Base-by-base conservation (phyloP, 2,329 filamentous ascomycete species). In the Epichloe uncinata region DNA sequence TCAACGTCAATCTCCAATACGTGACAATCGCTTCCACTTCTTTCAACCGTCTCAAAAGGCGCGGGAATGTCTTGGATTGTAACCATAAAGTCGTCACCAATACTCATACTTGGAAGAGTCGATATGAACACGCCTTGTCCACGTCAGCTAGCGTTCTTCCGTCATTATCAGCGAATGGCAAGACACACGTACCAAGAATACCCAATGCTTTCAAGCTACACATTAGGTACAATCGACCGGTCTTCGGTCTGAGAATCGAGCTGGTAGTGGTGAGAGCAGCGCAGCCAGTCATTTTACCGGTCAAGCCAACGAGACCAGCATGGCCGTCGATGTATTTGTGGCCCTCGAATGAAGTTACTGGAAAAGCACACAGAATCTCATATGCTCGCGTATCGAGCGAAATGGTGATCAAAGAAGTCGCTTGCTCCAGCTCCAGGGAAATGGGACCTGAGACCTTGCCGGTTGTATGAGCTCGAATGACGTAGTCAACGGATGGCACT, bases 261-360 rank as follows among this genome's bases (percentile, higher is more conserved):
- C 72, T 82, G 37, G 72, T 73, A 1, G 84, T 73, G 1, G 84
- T 70, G 7, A 95, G 75, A 0, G 88, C 89, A 1, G 87, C 89
- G 1, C 84, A 81, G 0, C 89, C 91, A 0, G 88, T 88, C 86
- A 97, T 95, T 66, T 96, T 95, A 2, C 78, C 85, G 3, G 95
- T 56, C 2, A 97, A 70, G 0, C 91, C 91, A 1, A 97, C 66
- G 16, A 84, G 81, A 0, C 87, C 81, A 2, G 90, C 71, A 42
- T 68, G 68, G 0, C 83, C 69, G 5, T 55, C 45, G 1, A 55
- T 55, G 35, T 57, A 53, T 20, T 58, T 59, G 18, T 63, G 54
- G n/a, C 68, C 69, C 1, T 69, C 64, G 55, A 91, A 81, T 0
- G 71, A 64, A 1, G 73, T 72, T 2, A 89, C 65, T 0, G 85